A percentile compares a stretch with the other conserved stretches of the same genome.
Evolutionary conservation across 2,329 filamentous ascomycete species (phyloP).

Genomic region (Fusarium sp.): DNA sequence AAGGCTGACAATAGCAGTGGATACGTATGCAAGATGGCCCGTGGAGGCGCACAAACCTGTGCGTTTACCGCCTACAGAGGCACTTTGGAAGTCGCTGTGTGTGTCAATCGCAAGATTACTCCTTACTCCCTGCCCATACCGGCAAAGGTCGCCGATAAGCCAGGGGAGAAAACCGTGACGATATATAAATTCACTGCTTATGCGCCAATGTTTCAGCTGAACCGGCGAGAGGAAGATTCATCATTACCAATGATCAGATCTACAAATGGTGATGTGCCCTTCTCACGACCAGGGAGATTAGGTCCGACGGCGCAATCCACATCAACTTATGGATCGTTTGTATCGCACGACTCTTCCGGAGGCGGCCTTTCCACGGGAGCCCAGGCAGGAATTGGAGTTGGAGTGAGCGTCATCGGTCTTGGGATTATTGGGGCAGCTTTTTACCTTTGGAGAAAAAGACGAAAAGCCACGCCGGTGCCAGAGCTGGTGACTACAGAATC

Average conservation of each 20-base stretch:
- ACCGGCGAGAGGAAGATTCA: background rate
- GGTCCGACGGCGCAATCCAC: background rate
- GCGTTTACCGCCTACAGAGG: background rate
- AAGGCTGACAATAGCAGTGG: background rate
- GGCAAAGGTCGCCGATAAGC: background rate
- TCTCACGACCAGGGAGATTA: too few species aligned
- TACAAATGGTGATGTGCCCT: too few species aligned
- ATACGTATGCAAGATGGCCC: background rate
- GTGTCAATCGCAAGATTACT: background rate
- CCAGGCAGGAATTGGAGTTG: background rate
- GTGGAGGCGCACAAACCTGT: background rate
- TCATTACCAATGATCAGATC: background rate
- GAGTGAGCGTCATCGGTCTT: background rate
- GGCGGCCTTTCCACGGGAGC: background rate
- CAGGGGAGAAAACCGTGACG: background rate
- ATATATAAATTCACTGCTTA: background rate
- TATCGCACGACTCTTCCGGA: background rate
- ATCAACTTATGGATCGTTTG: fast-evolving
- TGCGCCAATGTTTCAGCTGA: conserved; percentile 20
- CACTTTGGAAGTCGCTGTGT: background rate
- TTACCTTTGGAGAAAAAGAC: conserved; percentile 5
- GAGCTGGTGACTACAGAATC: background rate
- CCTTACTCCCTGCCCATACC: background rate
- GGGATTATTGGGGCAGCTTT: background rate
- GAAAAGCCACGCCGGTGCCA: fast-evolving